Evolutionary conservation across 179 eudicot genomes (phyloP).

Genomic region (Amaranthus tricolor): DNA sequence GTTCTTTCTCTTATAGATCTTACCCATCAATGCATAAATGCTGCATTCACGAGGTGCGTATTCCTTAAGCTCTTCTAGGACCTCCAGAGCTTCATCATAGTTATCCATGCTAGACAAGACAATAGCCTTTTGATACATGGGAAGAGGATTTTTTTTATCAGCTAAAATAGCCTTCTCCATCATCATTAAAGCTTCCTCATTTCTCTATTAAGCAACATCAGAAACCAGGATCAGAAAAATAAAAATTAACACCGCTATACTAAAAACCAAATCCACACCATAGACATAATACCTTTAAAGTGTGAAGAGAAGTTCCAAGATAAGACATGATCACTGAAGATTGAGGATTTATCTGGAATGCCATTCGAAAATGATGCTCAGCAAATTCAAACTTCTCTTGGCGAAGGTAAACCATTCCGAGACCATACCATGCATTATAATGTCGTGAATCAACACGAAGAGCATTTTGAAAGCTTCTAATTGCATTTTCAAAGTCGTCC

Average conservation of each 20-base stretch:
- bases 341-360: slow-evolving; percentile 74
- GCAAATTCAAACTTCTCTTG: slow-evolving; percentile 97
- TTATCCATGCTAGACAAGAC: slow-evolving; percentile 73
- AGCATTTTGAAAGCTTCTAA: slow-evolving; percentile 83
- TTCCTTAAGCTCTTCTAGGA: slow-evolving; percentile 93
- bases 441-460: slow-evolving; percentile 86
- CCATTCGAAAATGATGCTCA: slow-evolving; percentile 88
- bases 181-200: slow-evolving; percentile 81
- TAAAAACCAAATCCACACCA: neutral
- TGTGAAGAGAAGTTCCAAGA: slow-evolving; percentile 93
- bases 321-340: slow-evolving; percentile 96
- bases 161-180: slow-evolving; percentile 88
- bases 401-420: slow-evolving; percentile 94
- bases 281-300: slow-evolving; percentile 57
- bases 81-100: slow-evolving; percentile 75
- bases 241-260: neutral
- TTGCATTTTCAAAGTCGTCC: slow-evolving; percentile 93
- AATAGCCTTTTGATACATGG: slow-evolving; percentile 92
- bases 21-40: slow-evolving; percentile 94
- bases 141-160: slow-evolving; percentile 95
- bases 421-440: slow-evolving; percentile 99
- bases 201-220: slow-evolving; percentile 49
- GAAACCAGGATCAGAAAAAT: neutral
- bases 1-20: slow-evolving; percentile 72
- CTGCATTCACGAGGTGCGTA: slow-evolving; percentile 95